phyloP scores from a whole-genome alignment of 2,329 filamentous ascomycete species.

The Paramyrothecium sp. region DNA sequence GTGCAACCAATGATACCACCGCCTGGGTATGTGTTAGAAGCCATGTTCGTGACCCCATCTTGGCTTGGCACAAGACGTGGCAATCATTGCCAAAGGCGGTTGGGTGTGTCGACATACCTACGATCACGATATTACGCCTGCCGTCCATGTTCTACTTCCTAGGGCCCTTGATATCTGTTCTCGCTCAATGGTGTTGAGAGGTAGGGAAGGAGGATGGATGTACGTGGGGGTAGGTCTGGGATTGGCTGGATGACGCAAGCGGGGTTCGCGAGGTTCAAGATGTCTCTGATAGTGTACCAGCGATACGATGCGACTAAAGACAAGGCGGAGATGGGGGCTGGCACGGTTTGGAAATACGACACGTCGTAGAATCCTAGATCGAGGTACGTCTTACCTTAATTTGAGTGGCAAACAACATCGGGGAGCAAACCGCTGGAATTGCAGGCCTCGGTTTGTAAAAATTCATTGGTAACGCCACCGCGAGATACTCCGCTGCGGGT shows the following conservation, averaged over 20 bases:
- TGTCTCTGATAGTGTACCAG: no score
- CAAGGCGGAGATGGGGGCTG: no score
- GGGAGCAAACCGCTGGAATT: no score
- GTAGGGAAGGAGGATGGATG: neutral
- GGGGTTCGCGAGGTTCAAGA: neutral
- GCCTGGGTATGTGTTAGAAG: constrained; percentile 45
- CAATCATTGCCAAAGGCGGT: constrained; percentile 1
- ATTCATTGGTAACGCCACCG: no score
- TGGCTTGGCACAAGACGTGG: neutral
- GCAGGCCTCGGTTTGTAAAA: no score
- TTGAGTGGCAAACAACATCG: no score
- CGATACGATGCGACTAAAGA: no score
- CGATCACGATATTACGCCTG: constrained; percentile 48
- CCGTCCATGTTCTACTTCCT: constrained; percentile 25
- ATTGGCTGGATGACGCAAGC: constrained; percentile 4
- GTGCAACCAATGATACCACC: constrained; percentile 92
- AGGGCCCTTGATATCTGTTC: neutral
- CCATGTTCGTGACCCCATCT: neutral
- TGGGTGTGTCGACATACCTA: constrained; percentile 34
- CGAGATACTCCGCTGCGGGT: no score
- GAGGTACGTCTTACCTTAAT: no score
- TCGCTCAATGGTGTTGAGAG: neutral
- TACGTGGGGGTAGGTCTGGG: neutral
- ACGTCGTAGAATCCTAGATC: no score
- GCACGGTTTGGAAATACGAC: no score